These are phyloP conservation scores for Cordyceps pruinosa DNA, from an alignment of 2,329 filamentous ascomycete genomes.

Conservation along the genomic window DNA sequence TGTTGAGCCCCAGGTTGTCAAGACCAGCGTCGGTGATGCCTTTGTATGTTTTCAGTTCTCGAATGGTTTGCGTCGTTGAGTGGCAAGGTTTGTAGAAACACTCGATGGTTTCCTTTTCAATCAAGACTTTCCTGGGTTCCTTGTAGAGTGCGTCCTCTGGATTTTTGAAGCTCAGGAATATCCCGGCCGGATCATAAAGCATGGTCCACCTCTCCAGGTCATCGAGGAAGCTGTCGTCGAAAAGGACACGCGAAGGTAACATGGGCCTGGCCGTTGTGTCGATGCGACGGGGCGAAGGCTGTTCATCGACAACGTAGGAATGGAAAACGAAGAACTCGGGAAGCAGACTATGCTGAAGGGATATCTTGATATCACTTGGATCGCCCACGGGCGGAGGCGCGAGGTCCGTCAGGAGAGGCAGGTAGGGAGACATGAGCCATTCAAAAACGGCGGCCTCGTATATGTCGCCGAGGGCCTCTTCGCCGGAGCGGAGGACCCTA, in stretches of 20 bases:
- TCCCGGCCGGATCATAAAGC: background rate
- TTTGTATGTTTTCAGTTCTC: background rate
- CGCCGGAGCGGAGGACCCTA: background rate
- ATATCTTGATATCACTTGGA: background rate
- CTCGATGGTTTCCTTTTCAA: background rate
- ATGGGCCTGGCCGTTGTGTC: background rate
- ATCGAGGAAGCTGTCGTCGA: background rate
- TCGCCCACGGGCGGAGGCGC: background rate
- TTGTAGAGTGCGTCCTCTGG: background rate
- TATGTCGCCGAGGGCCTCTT: background rate
- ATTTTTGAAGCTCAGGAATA: background rate
- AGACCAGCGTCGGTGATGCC: background rate
- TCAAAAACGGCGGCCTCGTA: background rate
- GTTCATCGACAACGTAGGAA: background rate
- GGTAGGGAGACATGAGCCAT: background rate
- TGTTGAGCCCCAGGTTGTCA: background rate
- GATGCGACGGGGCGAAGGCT: background rate
- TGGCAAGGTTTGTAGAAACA: background rate
- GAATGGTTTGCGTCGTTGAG: background rate
- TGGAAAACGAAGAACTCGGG: background rate
- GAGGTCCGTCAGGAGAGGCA: background rate
- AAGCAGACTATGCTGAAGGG: background rate
- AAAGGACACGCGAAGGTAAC: background rate
- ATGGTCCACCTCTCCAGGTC: background rate
- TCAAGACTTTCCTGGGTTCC: background rate